phyloP scores from a whole-genome alignment of 345 rosid species.

The Conringia planisiliqua region DNA sequence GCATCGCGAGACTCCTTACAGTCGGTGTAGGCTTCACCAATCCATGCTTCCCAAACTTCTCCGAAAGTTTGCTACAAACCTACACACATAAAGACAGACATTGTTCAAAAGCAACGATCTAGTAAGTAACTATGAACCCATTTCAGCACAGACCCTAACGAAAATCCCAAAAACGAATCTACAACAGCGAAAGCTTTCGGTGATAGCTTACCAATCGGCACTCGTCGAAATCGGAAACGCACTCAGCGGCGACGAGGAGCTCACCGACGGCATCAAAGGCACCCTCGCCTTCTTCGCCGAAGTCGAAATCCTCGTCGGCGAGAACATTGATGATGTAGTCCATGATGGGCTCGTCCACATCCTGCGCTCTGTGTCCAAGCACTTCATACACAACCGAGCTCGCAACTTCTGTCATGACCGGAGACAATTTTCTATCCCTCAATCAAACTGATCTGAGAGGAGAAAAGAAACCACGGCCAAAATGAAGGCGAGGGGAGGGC shows the following conservation, averaged over 20 bases:
- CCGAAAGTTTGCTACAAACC: slow-evolving; percentile 78
- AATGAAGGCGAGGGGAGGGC: background rate
- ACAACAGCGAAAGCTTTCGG: background rate
- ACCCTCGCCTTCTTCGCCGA: slow-evolving; percentile 91
- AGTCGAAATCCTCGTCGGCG: slow-evolving; percentile 96
- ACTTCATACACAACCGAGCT: slow-evolving; percentile 88
- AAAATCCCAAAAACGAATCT: background rate
- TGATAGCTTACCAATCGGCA: slow-evolving; percentile 55
- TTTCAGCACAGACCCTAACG: background rate
- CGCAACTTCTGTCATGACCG: slow-evolving; percentile 80
- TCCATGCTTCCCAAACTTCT: slow-evolving; percentile 93
- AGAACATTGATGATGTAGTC: slow-evolving; percentile 96
- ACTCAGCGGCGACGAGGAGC: slow-evolving; percentile 82
- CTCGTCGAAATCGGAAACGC: slow-evolving; percentile 77
- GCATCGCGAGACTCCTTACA: slow-evolving; percentile 81
- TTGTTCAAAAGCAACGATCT: background rate
- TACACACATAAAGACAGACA: slow-evolving; percentile 18
- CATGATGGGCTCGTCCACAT: slow-evolving; percentile 87
- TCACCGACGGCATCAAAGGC: slow-evolving; percentile 88
- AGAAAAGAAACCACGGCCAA: background rate
- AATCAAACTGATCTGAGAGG: background rate
- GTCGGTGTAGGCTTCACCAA: slow-evolving; percentile 68
- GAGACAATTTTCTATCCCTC: background rate
- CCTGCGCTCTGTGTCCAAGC: slow-evolving; percentile 64
- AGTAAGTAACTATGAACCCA: background rate